These are phyloP conservation scores for Extremus antarcticus DNA, from an alignment of 495 filamentous ascomycete species.

Conservation along the genomic window DNA sequence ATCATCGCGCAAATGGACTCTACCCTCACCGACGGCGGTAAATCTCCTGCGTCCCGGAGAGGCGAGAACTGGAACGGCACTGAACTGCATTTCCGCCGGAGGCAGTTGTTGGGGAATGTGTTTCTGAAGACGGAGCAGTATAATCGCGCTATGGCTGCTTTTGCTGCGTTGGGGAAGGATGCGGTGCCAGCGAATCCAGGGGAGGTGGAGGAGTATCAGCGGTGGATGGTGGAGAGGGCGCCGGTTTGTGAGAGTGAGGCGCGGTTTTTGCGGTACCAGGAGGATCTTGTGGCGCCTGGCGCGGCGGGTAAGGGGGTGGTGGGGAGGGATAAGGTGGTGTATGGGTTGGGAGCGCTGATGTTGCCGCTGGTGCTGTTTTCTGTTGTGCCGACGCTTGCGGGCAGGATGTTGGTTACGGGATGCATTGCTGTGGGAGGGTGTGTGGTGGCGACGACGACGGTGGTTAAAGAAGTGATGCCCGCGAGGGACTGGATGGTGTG, in stretches of 20 bases:
- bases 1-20: constrained; percentile 47
- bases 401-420: constrained; percentile 12
- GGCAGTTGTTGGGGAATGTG: constrained; percentile 58
- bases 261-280: constrained; percentile 52
- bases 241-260: constrained; percentile 58
- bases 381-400: constrained; percentile 11
- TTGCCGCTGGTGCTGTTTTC: constrained; percentile 17
- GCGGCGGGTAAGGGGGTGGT: not conserved
- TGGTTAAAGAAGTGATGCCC: constrained; percentile 2
- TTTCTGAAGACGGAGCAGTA: constrained; percentile 73
- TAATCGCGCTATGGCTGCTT: constrained; percentile 62
- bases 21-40: constrained; percentile 38
- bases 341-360: constrained; percentile 10
- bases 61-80: constrained; percentile 53
- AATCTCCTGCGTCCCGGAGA: constrained; percentile 54
- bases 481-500: constrained; percentile 15
- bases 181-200: constrained; percentile 44
- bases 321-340: not conserved
- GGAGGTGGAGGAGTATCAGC: constrained; percentile 53
- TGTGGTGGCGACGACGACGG: constrained; percentile 8
- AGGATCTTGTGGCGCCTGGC: constrained; percentile 49
- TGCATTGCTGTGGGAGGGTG: constrained; percentile 12
- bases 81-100: constrained; percentile 62
- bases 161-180: constrained; percentile 42
- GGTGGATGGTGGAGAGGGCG: constrained; percentile 49